A percentile compares a stretch with the other conserved stretches of the same genome.
phyloP scores from a whole-genome alignment of 768 basidiomycete species.

The Phallus indusiatus region DNA sequence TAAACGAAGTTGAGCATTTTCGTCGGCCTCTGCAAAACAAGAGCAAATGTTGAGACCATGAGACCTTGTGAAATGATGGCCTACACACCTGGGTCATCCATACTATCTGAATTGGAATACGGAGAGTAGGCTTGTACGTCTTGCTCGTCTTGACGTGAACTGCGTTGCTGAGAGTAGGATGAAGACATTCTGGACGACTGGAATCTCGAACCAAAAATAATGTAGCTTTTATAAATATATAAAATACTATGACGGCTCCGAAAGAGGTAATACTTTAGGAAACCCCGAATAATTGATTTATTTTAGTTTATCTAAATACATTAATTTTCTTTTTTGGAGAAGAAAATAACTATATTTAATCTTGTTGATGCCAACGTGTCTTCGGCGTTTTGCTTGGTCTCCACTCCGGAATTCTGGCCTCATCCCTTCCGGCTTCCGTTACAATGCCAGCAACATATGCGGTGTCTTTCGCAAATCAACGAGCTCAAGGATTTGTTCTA shows the following conservation, averaged over 20 bases:
- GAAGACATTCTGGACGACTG: not conserved
- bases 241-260: not conserved
- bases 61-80: not conserved
- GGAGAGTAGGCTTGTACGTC: not conserved
- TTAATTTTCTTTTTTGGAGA: not conserved
- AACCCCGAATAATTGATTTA: no score
- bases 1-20: slow-evolving; percentile 46
- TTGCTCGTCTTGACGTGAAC: not conserved
- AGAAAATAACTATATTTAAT: not conserved
- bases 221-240: not conserved
- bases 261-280: not conserved
- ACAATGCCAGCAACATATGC: not conserved
- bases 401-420: not conserved
- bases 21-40: slow-evolving; percentile 19
- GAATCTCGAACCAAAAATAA: not conserved
- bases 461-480: not conserved
- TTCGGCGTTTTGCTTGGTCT: not conserved
- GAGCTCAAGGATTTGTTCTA: no score
- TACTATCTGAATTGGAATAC: slow-evolving; percentile 14
- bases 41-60: not conserved
- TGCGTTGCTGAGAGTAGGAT: not conserved
- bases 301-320: no score
- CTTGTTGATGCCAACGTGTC: not conserved
- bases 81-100: slow-evolving; percentile 31
- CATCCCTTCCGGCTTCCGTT: not conserved